phyloP scores from a whole-genome alignment of 768 basidiomycete genomes.

The Lactifluus hygrophoroides region DNA sequence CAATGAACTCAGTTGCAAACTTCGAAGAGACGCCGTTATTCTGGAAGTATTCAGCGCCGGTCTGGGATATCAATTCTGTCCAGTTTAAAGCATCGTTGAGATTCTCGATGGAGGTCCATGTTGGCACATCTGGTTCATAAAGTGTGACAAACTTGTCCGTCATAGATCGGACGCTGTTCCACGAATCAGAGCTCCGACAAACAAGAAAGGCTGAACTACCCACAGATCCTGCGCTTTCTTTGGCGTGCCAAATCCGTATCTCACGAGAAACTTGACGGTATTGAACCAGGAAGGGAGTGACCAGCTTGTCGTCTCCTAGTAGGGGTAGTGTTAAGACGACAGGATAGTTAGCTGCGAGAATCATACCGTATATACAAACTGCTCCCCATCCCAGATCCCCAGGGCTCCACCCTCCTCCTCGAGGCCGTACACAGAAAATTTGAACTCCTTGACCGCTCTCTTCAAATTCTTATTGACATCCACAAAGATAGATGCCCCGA shows the following conservation, averaged over 20 bases:
- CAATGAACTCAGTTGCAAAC: conserved; percentile 64
- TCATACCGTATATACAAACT: conserved; percentile 57
- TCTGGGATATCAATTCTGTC: conserved; percentile 34
- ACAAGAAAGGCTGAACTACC: background rate
- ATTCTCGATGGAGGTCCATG: conserved; percentile 48
- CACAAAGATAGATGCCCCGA: conserved; percentile 88
- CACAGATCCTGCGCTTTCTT: conserved; percentile 7
- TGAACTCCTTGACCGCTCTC: conserved; percentile 76
- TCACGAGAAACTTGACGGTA: conserved; percentile 8
- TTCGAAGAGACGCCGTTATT: conserved; percentile 43
- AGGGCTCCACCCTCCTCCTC: conserved; percentile 41
- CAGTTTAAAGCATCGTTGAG: conserved; percentile 21
- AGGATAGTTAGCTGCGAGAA: background rate
- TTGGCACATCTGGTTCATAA: conserved; percentile 45
- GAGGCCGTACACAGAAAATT: conserved; percentile 46
- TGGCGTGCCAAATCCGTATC: conserved; percentile 14
- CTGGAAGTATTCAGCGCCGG: conserved; percentile 47
- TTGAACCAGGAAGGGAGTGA: conserved; percentile 5
- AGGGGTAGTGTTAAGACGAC: background rate
- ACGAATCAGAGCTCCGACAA: background rate
- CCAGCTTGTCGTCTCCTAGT: background rate
- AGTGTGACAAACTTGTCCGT: conserved; percentile 43
- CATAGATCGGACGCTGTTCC: conserved; percentile 43
- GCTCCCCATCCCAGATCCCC: conserved; percentile 79
- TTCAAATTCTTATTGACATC: conserved; percentile 58